phyloP scores from a whole-genome alignment of 257 asterid species.

The Prunella vulgaris region DNA sequence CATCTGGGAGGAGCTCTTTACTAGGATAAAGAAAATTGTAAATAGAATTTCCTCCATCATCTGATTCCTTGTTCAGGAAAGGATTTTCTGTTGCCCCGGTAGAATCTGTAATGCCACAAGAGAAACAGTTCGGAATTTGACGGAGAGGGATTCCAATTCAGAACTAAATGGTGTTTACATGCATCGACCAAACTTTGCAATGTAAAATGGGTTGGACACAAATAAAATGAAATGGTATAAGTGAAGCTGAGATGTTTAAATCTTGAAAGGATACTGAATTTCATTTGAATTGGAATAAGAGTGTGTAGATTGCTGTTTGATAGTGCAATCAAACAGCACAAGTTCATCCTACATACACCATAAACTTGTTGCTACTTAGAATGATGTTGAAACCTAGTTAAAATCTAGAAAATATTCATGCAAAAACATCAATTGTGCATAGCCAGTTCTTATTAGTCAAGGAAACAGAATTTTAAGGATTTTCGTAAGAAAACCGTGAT shows the following conservation, averaged over 20 bases:
- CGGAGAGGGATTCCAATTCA: background rate
- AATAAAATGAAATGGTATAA: background rate
- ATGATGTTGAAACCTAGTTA: background rate
- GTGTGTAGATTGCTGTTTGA: background rate
- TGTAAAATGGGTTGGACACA: no score
- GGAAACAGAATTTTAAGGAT: background rate
- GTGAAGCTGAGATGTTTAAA: background rate
- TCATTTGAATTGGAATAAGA: background rate
- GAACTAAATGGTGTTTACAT: background rate
- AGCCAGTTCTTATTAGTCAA: background rate
- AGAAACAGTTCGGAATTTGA: conserved; percentile 12
- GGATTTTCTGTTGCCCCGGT: conserved; percentile 38
- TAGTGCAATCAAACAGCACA: background rate
- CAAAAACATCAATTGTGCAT: background rate
- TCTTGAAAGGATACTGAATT: background rate
- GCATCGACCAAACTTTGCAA: no score
- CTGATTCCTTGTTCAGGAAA: conserved; percentile 44
- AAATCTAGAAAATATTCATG: background rate
- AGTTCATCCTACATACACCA: background rate
- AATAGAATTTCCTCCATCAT: conserved; percentile 51
- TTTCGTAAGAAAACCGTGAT: background rate
- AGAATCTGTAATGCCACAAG: conserved; percentile 36
- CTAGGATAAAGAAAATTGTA: conserved; percentile 83
- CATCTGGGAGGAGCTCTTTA: conserved; percentile 98
- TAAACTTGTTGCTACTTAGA: background rate